Evolutionary conservation across 176 grass and related monocot genomes (phyloP).

Genomic region (Triticum urartu): DNA sequence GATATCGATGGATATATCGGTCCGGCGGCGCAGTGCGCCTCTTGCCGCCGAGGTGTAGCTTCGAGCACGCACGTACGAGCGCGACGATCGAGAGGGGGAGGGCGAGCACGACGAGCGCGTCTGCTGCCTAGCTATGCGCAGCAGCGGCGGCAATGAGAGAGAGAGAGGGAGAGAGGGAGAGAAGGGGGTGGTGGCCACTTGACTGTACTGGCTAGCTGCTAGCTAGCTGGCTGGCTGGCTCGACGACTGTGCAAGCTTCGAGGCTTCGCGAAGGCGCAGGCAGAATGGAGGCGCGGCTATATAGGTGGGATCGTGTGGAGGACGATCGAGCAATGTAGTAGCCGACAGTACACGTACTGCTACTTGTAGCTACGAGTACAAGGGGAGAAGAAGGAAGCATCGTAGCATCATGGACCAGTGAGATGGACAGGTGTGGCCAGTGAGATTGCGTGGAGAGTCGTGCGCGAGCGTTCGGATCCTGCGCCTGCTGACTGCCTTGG

Average conservation of each 20-base stretch:
- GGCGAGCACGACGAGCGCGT: not conserved
- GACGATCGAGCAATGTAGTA: not conserved
- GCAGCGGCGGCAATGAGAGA: not conserved
- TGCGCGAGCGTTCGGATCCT: slow-evolving; percentile 38
- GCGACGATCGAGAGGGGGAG: not conserved
- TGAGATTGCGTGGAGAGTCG: slow-evolving; percentile 34
- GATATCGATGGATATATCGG: not conserved
- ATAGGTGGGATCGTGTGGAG: slow-evolving; percentile 2
- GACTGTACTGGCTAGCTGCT: not conserved
- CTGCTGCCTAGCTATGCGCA: not conserved
- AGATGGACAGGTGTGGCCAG: slow-evolving; percentile 2
- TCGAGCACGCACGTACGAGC: not conserved
- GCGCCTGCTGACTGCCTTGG: not conserved
- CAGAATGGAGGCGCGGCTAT: not conserved
- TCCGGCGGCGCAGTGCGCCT: not conserved
- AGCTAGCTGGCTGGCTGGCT: too few species aligned
- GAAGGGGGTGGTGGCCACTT: not conserved
- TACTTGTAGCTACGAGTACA: not conserved
- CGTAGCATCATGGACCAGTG: not conserved
- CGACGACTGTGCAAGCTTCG: not conserved
- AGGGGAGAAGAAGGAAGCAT: not conserved
- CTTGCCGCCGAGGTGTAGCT: not conserved
- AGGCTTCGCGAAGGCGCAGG: not conserved
- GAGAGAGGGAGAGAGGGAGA: too few species aligned
- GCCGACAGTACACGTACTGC: not conserved